Conservation (phyloP, 768 basidiomycete species). For the Sutorius australiensis region DNA sequence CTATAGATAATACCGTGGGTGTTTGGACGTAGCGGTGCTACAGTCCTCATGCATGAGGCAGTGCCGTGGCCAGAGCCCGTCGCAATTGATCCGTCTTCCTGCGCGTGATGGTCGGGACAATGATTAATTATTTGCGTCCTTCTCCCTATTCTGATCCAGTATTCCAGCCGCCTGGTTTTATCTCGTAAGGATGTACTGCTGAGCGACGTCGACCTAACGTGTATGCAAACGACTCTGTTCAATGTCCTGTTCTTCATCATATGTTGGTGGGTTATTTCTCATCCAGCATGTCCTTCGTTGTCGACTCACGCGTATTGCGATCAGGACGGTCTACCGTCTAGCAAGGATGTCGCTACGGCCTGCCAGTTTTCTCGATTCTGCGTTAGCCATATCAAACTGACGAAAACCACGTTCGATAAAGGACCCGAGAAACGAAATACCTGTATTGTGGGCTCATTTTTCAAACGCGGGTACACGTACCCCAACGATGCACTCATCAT, state of each 20-base stretch:
- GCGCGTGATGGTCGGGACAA: slow-evolving; percentile 21
- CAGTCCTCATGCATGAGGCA: neutral
- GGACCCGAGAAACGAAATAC: slow-evolving; percentile 16
- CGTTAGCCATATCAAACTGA: neutral
- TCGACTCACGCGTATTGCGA: neutral
- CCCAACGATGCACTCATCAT: neutral
- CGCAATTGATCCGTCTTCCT: slow-evolving; percentile 15
- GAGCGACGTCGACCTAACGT: neutral
- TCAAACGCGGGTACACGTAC: neutral
- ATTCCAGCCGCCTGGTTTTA: slow-evolving; percentile 17
- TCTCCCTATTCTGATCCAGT: neutral
- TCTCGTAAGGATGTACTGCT: neutral
- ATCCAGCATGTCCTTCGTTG: neutral
- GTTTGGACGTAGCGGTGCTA: neutral
- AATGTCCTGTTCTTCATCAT: slow-evolving; percentile 5
- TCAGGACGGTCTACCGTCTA: slow-evolving; percentile 6
- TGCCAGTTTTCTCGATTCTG: no score
- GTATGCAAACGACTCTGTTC: slow-evolving; percentile 4
- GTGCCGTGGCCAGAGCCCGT: neutral
- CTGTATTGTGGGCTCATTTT: slow-evolving; percentile 3
- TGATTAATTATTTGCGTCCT: neutral
- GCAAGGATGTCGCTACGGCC: slow-evolving; percentile 1
- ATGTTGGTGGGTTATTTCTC: slow-evolving; percentile 13
- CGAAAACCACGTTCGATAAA: neutral
- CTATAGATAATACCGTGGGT: slow-evolving; percentile 12